These are phyloP conservation scores for Tuber microsphaerosporum DNA, from an alignment of 495 filamentous ascomycete genomes.

Conservation along the genomic window DNA sequence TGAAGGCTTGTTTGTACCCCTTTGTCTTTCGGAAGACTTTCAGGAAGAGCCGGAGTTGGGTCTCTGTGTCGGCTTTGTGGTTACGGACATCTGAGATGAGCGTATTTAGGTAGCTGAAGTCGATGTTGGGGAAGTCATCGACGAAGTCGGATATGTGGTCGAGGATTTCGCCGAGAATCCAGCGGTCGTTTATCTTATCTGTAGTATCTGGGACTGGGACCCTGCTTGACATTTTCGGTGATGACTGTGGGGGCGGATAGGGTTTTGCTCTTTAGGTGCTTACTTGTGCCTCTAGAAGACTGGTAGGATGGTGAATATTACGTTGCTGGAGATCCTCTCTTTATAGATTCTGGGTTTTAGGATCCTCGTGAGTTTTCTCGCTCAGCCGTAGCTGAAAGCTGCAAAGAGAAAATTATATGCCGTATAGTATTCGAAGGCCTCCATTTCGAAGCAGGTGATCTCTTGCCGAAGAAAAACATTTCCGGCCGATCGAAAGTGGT, in stretches of 20 bases:
- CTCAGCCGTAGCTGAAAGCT: neutral
- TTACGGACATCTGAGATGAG: neutral
- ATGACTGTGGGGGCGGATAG: neutral
- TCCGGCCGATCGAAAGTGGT: neutral
- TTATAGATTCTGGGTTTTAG: neutral
- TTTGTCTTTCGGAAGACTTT: conserved; percentile 6
- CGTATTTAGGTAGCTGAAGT: neutral
- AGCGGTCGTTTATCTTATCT: neutral
- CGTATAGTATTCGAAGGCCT: neutral
- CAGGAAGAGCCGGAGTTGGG: neutral
- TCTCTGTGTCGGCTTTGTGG: neutral
- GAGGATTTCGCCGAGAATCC: conserved; percentile 9
- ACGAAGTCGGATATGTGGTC: neutral
- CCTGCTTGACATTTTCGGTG: neutral
- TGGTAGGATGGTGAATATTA: neutral
- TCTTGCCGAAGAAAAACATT: neutral
- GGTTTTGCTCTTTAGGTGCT: neutral
- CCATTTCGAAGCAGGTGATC: neutral
- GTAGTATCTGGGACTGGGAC: conserved; percentile 4
- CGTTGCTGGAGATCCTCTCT: neutral
- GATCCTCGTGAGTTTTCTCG: neutral
- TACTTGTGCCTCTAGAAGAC: neutral
- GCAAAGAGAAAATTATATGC: neutral
- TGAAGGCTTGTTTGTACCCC: neutral
- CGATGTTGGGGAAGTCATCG: conserved; percentile 1